These are phyloP conservation scores for Phragmites australis DNA, from an alignment of 176 grass and related monocot genomes.

Conservation along the genomic window DNA sequence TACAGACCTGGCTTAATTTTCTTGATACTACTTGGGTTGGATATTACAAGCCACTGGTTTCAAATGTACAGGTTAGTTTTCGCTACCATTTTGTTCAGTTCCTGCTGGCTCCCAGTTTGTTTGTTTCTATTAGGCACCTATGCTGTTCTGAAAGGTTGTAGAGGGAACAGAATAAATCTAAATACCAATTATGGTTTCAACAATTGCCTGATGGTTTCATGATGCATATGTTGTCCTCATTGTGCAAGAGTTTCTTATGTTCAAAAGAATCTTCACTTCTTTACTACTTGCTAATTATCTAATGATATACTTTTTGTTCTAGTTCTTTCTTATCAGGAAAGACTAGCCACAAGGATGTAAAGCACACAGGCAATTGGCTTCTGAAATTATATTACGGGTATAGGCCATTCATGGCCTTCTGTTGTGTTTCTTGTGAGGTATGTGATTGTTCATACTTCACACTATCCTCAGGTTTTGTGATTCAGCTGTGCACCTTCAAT, in stretches of 20 bases:
- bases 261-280: constrained; percentile 4
- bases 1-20: constrained; percentile 89
- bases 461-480: background rate
- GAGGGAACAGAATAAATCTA: constrained; percentile 1
- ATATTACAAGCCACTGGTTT: constrained; percentile 96
- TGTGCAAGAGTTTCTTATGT: background rate
- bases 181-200: background rate
- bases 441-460: background rate
- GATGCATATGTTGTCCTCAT: background rate
- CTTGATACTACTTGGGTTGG: constrained; percentile 82
- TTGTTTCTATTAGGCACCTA: background rate
- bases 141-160: background rate
- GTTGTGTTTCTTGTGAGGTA: constrained; percentile 96
- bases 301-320: constrained; percentile 29
- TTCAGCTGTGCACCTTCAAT: background rate
- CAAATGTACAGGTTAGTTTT: constrained; percentile 90
- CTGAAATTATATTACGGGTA: constrained; percentile 82
- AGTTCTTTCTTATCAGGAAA: constrained; percentile 92
- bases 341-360: constrained; percentile 96
- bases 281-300: constrained; percentile 12
- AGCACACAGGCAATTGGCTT: constrained; percentile 80
- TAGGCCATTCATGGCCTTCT: constrained; percentile 91
- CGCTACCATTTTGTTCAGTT: constrained; percentile 5
- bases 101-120: background rate
- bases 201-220: background rate